These are phyloP conservation scores for Rhizopogon rudus DNA, from an alignment of 768 basidiomycete species.

Conservation along the genomic window DNA sequence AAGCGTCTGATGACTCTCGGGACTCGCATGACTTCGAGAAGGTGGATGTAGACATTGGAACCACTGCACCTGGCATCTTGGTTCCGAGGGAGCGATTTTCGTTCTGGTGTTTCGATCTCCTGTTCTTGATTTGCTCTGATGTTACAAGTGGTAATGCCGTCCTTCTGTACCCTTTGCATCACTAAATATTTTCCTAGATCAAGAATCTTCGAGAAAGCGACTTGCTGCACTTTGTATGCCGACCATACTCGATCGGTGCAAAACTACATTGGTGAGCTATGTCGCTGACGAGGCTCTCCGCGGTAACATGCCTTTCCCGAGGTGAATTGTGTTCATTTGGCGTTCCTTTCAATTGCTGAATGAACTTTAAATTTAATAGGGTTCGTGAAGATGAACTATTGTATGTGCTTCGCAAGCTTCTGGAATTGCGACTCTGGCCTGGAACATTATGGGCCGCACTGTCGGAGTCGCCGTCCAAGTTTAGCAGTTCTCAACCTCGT, in stretches of 20 bases:
- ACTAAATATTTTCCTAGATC: slow-evolving; percentile 36
- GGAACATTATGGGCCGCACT: slow-evolving; percentile 75
- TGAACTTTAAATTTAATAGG: slow-evolving; percentile 31
- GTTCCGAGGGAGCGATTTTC: slow-evolving; percentile 81
- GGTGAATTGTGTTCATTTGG: slow-evolving; percentile 36
- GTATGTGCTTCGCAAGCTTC: slow-evolving; percentile 77
- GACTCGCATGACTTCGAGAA: slow-evolving; percentile 28
- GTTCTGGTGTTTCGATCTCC: slow-evolving; percentile 88
- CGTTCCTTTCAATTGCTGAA: background rate
- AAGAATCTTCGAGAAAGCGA: slow-evolving; percentile 53
- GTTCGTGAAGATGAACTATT: slow-evolving; percentile 86
- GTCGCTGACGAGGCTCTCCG: slow-evolving; percentile 82
- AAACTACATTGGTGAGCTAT: slow-evolving; percentile 60
- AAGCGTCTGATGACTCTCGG: slow-evolving; percentile 9
- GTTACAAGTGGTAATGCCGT: slow-evolving; percentile 47
- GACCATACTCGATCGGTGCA: slow-evolving; percentile 73
- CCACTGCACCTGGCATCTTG: slow-evolving; percentile 50
- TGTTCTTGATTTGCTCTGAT: slow-evolving; percentile 77
- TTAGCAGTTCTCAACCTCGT: slow-evolving; percentile 57
- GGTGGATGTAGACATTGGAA: slow-evolving; percentile 44
- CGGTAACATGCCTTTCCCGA: slow-evolving; percentile 85
- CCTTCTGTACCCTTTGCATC: background rate
- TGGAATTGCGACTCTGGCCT: slow-evolving; percentile 64
- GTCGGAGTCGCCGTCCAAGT: slow-evolving; percentile 57
- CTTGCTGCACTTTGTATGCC: slow-evolving; percentile 72